A percentile compares a stretch with the other conserved stretches of the same genome.
These are phyloP conservation scores for Phytophthora cactorum DNA, from an alignment of 352 stramenopile genomes.

Conservation along the genomic window DNA sequence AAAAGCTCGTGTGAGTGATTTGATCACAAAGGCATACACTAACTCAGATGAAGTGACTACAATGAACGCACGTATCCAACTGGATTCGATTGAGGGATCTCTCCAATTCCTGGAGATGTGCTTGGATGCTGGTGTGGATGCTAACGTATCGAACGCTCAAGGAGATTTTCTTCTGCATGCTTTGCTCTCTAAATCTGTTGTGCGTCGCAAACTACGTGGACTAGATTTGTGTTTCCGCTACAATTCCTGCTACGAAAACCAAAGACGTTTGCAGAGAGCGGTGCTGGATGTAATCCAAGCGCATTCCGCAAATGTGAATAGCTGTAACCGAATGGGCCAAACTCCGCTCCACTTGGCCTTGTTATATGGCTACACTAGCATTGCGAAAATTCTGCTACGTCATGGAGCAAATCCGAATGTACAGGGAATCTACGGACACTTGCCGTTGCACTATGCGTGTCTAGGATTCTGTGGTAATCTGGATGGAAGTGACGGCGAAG, in stretches of 20 bases:
- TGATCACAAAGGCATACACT: constrained; percentile 24
- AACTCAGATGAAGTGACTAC: not conserved
- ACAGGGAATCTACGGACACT: constrained; percentile 53
- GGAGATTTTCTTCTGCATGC: constrained; percentile 74
- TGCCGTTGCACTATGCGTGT: constrained; percentile 75
- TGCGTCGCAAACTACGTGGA: constrained; percentile 61
- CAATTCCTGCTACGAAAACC: constrained; percentile 44
- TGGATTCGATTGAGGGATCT: constrained; percentile 47
- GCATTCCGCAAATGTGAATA: constrained; percentile 52
- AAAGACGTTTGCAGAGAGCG: constrained; percentile 21
- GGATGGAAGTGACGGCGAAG: constrained; percentile 21
- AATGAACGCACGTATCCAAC: constrained; percentile 17
- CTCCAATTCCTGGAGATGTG: constrained; percentile 44
- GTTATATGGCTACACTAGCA: constrained; percentile 58
- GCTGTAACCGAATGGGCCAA: constrained; percentile 66
- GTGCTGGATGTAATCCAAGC: constrained; percentile 44
- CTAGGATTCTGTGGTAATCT: constrained; percentile 54
- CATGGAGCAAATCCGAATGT: constrained; percentile 69
- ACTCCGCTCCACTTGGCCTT: constrained; percentile 72
- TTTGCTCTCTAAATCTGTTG: constrained; percentile 53
- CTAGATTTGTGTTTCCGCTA: constrained; percentile 68
- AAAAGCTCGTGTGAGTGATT: constrained; percentile 16
- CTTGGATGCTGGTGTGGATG: constrained; percentile 49
- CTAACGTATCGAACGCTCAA: constrained; percentile 64
- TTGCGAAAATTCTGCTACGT: constrained; percentile 48